Conservation (phyloP, 495 filamentous ascomycete species). For the Penicillium atrosanguineum region DNA sequence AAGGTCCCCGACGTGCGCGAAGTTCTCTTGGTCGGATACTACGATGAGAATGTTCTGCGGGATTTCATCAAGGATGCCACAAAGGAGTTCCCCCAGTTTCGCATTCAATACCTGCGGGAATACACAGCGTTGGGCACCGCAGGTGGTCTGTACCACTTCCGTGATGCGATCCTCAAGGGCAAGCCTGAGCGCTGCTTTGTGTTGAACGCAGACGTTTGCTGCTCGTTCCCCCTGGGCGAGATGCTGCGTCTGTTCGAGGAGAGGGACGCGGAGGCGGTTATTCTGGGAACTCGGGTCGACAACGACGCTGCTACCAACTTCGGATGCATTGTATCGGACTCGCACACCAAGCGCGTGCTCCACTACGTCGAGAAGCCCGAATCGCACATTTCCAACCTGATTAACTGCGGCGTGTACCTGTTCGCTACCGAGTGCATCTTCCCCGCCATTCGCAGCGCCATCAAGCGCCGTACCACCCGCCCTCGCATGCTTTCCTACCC, state of each 20-base stretch:
- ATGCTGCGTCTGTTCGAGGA: conserved; percentile 94
- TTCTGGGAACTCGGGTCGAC: conserved; percentile 87
- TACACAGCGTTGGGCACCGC: conserved; percentile 96
- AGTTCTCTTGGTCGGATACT: conserved; percentile 97
- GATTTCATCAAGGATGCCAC: conserved; percentile 93
- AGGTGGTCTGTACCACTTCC: conserved; percentile 98
- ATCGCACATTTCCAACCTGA: conserved; percentile 95
- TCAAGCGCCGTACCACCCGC: conserved; percentile 91
- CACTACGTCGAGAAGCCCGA: conserved; percentile 99
- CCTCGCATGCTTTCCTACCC: conserved; percentile 91
- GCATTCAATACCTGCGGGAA: conserved; percentile 94
- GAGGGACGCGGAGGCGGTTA: conserved; percentile 95
- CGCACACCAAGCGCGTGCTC: conserved; percentile 91
- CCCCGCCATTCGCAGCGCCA: conserved; percentile 89
- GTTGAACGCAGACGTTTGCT: conserved; percentile 98
- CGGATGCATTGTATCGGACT: conserved; percentile 95
- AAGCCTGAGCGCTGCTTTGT: conserved; percentile 94
- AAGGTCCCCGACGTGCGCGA: conserved; percentile 93
- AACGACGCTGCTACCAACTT: conserved; percentile 95
- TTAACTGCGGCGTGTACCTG: conserved; percentile 99
- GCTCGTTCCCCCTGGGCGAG: conserved; percentile 93
- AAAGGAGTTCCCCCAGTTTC: conserved; percentile 81
- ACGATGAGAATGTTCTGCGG: conserved; percentile 93
- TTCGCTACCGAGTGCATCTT: conserved; percentile 96
- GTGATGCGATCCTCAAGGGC: conserved; percentile 97